phyloP scores from a whole-genome alignment of 305 asterid genomes.

The Withania somnifera region DNA sequence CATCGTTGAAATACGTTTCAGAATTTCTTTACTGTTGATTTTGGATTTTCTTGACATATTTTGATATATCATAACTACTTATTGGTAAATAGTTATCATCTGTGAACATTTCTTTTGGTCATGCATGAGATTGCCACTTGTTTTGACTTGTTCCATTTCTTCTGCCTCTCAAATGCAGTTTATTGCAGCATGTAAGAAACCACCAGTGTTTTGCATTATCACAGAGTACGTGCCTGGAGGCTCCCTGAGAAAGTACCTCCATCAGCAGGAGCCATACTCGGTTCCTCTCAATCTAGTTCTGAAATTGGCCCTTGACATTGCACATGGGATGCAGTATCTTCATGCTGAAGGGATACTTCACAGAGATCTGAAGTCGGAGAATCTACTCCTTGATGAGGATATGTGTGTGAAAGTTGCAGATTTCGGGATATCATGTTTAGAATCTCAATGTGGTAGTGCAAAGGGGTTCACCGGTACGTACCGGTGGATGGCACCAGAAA shows the following conservation, averaged over 20 bases:
- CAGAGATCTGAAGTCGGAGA: slow-evolving; percentile 90
- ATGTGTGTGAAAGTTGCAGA: slow-evolving; percentile 95
- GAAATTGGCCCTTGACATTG: slow-evolving; percentile 72
- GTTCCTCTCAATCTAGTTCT: slow-evolving; percentile 63
- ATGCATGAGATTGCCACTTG: background rate
- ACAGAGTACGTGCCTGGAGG: slow-evolving; percentile 91
- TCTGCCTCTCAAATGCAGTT: slow-evolving; percentile 40
- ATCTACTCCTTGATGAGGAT: slow-evolving; percentile 69
- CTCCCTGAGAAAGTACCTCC: slow-evolving; percentile 79
- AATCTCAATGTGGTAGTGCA: slow-evolving; percentile 82
- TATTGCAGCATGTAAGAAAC: slow-evolving; percentile 90
- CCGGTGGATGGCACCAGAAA: slow-evolving; percentile 99
- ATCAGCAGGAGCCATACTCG: slow-evolving; percentile 86
- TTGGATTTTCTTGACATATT: background rate
- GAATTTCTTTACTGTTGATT: background rate
- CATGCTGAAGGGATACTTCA: slow-evolving; percentile 88
- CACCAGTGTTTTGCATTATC: slow-evolving; percentile 90
- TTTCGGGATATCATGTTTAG: slow-evolving; percentile 91
- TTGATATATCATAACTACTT: background rate
- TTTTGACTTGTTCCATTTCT: background rate
- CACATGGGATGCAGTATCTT: slow-evolving; percentile 87
- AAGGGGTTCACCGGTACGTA: slow-evolving; percentile 95
- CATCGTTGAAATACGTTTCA: background rate
- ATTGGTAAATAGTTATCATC: background rate
- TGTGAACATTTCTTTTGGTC: background rate